Percentiles rank a stretch among this genome's conserved stretches.
Conservation (phyloP, 306 rosid genomes). For the Castanospermum australe region DNA sequence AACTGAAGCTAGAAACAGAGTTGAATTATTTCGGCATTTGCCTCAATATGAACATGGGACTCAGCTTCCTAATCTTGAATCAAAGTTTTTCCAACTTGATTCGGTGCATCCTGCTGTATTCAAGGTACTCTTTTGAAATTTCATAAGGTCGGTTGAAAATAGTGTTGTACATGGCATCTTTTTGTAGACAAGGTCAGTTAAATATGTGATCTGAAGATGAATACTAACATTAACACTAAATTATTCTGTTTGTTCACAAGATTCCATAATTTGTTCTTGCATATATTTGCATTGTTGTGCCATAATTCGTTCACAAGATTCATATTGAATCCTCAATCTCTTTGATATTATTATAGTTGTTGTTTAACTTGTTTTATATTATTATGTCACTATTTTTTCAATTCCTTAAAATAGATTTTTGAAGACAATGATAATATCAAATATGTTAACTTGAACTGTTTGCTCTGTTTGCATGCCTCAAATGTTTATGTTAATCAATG, state of each 20-base stretch:
- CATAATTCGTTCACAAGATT: too few relatives aligned
- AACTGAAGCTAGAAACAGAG: constrained; percentile 80
- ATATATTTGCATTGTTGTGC: constrained; percentile 1
- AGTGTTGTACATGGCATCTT: background rate
- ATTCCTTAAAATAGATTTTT: background rate
- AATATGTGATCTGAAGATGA: constrained; percentile 9
- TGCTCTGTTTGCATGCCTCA: background rate
- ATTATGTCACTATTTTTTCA: background rate
- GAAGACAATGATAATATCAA: background rate
- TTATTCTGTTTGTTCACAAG: background rate
- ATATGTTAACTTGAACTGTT: background rate
- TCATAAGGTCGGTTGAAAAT: background rate
- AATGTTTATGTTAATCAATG: background rate
- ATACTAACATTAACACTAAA: background rate
- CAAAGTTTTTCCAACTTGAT: constrained; percentile 71
- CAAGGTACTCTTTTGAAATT: constrained; percentile 53
- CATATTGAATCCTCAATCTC: background rate
- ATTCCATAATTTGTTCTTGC: constrained; percentile 5
- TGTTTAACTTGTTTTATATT: background rate
- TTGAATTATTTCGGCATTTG: constrained; percentile 84
- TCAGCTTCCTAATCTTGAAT: constrained; percentile 71
- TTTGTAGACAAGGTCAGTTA: background rate
- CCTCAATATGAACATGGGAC: constrained; percentile 83
- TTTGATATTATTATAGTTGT: background rate
- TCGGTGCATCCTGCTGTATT: constrained; percentile 79